These are phyloP conservation scores for Jasminum sambac DNA, from an alignment of 257 asterid species.

Conservation along the genomic window DNA sequence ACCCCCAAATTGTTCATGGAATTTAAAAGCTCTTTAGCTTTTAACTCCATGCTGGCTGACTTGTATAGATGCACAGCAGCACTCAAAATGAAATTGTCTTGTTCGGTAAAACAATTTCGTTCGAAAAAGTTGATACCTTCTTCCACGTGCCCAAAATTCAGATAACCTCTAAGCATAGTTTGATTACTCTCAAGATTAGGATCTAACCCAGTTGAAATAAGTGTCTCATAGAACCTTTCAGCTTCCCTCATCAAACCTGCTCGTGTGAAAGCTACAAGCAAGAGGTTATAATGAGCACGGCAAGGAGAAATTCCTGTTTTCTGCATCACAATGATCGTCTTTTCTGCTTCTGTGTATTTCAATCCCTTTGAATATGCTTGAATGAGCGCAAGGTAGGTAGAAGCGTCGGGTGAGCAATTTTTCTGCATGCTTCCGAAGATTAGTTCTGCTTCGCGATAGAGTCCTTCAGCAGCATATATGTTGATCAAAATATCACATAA, in stretches of 20 bases:
- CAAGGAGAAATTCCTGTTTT: conserved; percentile 57
- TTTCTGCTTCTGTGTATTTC: conserved; percentile 60
- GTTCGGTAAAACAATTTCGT: conserved; percentile 43
- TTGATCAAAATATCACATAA: conserved; percentile 70
- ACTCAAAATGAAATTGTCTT: conserved; percentile 69
- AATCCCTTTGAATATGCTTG: conserved; percentile 53
- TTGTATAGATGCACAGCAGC: conserved; percentile 71
- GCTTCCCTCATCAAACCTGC: conserved; percentile 62
- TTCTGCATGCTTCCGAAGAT: conserved; percentile 54
- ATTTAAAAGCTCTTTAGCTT: conserved; percentile 47
- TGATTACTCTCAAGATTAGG: conserved; percentile 58
- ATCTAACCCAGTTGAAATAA: conserved; percentile 38
- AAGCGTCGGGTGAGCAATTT: conserved; percentile 56
- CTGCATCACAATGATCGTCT: conserved; percentile 54
- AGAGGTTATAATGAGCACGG: conserved; percentile 61
- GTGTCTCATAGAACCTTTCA: conserved; percentile 47
- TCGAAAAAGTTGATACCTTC: conserved; percentile 69
- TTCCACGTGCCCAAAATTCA: conserved; percentile 59
- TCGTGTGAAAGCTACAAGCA: conserved; percentile 54
- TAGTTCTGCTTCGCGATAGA: conserved; percentile 57
- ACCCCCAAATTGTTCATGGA: conserved; percentile 43
- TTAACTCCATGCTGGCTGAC: conserved; percentile 42
- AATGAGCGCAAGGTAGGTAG: conserved; percentile 61
- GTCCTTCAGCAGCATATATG: conserved; percentile 58
- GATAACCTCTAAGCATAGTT: conserved; percentile 69